Evolutionary conservation across 768 basidiomycete species (phyloP).

Genomic region (Pleurotus sapidus): DNA sequence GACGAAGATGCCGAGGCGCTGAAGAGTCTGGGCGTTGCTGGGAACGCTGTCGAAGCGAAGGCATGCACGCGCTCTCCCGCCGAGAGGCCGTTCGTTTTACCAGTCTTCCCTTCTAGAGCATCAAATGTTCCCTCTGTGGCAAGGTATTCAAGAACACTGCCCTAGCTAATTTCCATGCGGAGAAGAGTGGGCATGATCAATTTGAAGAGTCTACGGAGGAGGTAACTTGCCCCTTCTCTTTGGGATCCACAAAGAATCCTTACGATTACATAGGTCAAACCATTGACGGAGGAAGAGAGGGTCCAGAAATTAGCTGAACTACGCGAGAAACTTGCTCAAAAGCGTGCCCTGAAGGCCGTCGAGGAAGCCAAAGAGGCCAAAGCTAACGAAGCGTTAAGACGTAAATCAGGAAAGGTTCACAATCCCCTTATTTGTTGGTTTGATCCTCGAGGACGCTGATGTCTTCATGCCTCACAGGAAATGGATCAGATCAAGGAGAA

Average conservation of each 20-base stretch:
- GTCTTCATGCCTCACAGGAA: slow-evolving; percentile 45
- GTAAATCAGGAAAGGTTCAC: slow-evolving; percentile 80
- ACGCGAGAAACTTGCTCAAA: slow-evolving; percentile 73
- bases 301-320: slow-evolving; percentile 77
- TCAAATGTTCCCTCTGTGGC: slow-evolving; percentile 80
- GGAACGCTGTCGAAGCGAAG: slow-evolving; percentile 55
- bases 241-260: background rate
- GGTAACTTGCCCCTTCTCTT: slow-evolving; percentile 33
- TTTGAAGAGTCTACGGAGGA: slow-evolving; percentile 97
- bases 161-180: slow-evolving; percentile 89
- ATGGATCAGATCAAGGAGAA: slow-evolving; percentile 72
- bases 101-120: slow-evolving; percentile 47
- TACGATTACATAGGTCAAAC: slow-evolving; percentile 66
- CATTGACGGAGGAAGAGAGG: slow-evolving; percentile 94
- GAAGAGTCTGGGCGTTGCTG: slow-evolving; percentile 41
- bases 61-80: slow-evolving; percentile 28
- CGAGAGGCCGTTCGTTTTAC: background rate
- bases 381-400: slow-evolving; percentile 73
- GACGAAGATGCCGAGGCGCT: slow-evolving; percentile 73
- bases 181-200: slow-evolving; percentile 92
- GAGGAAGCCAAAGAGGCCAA: slow-evolving; percentile 72
- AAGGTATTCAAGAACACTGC: slow-evolving; percentile 87
- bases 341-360: slow-evolving; percentile 68
- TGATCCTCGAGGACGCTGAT: background rate
- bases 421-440: background rate